These are phyloP conservation scores for Malbranchea zuffiana DNA, from an alignment of 2,329 filamentous ascomycete species.

Conservation along the genomic window DNA sequence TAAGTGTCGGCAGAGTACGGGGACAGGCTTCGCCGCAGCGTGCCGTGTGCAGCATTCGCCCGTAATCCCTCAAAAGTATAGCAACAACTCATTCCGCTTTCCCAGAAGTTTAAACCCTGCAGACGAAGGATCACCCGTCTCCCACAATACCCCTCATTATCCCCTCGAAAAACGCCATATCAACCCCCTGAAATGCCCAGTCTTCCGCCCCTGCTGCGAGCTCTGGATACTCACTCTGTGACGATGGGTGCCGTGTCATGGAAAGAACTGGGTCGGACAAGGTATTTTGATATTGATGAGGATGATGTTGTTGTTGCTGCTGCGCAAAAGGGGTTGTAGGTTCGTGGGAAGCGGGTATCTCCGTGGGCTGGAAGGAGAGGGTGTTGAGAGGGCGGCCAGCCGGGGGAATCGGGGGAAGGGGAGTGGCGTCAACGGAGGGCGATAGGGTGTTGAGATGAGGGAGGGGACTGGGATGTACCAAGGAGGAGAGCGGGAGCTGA, in stretches of 20 bases:
- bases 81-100: background rate
- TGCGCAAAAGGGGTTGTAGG: background rate
- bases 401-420: background rate
- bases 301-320: background rate
- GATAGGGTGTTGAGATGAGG: background rate
- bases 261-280: slow-evolving; percentile 1
- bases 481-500: too few species aligned
- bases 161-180: slow-evolving; percentile 23
- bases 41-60: background rate
- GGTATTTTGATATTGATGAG: background rate
- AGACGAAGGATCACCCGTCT: background rate
- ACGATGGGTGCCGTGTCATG: background rate
- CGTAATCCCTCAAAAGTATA: background rate
- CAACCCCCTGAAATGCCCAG: slow-evolving; percentile 23
- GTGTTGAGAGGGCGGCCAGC: background rate
- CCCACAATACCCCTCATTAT: slow-evolving; percentile 11
- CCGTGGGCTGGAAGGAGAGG: background rate
- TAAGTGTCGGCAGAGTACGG: background rate
- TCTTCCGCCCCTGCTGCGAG: slow-evolving; percentile 7
- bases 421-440: background rate
- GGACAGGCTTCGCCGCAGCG: background rate
- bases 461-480: too few species aligned
- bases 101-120: background rate
- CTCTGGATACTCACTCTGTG: background rate
- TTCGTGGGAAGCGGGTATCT: background rate